Base-by-base conservation (phyloP, 1,284 basidiomycete species). In the Ganoderma meredithae region DNA sequence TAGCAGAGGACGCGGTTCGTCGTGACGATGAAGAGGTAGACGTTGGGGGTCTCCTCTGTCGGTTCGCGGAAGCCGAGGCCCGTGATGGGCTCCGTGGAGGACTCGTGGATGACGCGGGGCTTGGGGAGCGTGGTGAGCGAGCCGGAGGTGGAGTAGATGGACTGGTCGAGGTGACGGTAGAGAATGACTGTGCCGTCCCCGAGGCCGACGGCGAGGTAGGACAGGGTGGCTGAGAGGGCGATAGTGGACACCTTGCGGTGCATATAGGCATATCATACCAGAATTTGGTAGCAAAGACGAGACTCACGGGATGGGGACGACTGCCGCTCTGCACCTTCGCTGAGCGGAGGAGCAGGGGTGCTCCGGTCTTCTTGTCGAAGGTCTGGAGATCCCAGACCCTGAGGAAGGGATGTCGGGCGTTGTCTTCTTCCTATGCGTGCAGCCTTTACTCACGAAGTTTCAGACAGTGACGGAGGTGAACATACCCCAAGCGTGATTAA, bases 111-210 rank as follows among this genome's bases (percentile, higher is more conserved):
- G 1, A 89, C 86, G 44, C 93, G 90, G 7, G 92, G 86, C 81
- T 97, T 96, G 0, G 94, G 94, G 17, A 97, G 80, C 7, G 91
- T 81, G 6, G 90, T 90, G 15, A 95, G 84, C 1, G 91, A 88
- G 6, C 81, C 82, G 0, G 83, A 86, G 22, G 79, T 78, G 0
- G 91, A 89, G 13, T 90, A 87, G 27, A 97, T 84, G 0, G 95
- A 95, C 77, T 97, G 95, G 76, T 97, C 92, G 44, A 99, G 85
- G 74, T 98, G 94, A 4, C 95, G 90, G 77, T 96, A 96, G 22
- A 98, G 85, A 6, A 98, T 86, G 7, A 98, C 96, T 0, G 95
- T 95, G n/a, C 97, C 97, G 76, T 99, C 97, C 1, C 92, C 96
- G 12, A 99, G 86, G 9, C 96, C 97, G 52, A 98, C 87, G 5